Evolutionary conservation across 257 asterid species (phyloP).

Genomic region (Nicotiana attenuata): DNA sequence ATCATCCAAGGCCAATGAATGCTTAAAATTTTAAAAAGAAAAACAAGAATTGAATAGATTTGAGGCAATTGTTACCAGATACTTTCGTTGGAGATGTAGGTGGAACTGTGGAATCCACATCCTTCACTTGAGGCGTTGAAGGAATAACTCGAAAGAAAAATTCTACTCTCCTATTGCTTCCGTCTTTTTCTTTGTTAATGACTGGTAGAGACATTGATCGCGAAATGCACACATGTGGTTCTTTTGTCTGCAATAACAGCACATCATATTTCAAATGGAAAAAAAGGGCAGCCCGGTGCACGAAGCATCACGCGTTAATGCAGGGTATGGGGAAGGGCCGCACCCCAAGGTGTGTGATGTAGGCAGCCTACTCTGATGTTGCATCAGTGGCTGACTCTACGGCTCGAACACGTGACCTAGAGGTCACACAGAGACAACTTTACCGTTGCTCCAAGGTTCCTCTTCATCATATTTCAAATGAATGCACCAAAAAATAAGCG

Average conservation of each 20-base stretch:
- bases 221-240: constrained; percentile 37
- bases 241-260: constrained; percentile 39
- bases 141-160: constrained; percentile 77
- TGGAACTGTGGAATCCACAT: constrained; percentile 31
- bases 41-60: neutral
- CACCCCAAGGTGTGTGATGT: too few species aligned
- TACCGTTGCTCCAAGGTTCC: too few species aligned
- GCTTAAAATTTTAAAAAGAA: neutral
- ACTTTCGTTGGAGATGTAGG: constrained; percentile 21
- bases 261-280: neutral
- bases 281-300: too few species aligned
- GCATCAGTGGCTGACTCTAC: too few species aligned
- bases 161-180: constrained; percentile 41
- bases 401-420: too few species aligned
- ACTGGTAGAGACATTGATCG: constrained; percentile 76
- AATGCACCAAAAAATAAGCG: neutral
- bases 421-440: too few species aligned
- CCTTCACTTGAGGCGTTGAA: constrained; percentile 59
- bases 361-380: too few species aligned
- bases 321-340: too few species aligned
- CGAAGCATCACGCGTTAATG: too few species aligned
- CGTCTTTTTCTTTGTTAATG: constrained; percentile 40
- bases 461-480: too few species aligned
- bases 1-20: neutral
- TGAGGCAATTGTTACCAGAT: constrained; percentile 37